These are phyloP conservation scores for Leccinum pachyderme DNA, from an alignment of 1,284 basidiomycete species.

Conservation along the genomic window DNA sequence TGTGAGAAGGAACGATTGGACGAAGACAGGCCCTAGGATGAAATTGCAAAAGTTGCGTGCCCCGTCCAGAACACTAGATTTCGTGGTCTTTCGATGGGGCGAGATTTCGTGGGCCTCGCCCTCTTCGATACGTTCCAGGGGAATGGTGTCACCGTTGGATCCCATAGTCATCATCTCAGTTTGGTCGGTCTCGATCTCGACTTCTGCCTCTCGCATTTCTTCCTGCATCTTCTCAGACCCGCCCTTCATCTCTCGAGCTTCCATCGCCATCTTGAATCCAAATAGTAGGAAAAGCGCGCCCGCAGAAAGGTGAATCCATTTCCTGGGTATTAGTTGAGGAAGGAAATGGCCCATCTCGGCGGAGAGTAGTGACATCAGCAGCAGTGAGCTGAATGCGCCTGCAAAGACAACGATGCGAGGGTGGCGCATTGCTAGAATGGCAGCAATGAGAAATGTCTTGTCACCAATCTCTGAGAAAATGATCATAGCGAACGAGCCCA, in stretches of 20 bases:
- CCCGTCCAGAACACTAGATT: constrained; percentile 48
- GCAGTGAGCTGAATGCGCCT: constrained; percentile 86
- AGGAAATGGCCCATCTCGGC: constrained; percentile 86
- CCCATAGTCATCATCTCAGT: constrained; percentile 38
- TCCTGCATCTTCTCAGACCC: constrained; percentile 84
- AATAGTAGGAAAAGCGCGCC: constrained; percentile 85
- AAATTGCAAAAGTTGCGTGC: constrained; percentile 81
- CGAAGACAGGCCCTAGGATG: constrained; percentile 89
- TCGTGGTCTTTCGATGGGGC: constrained; percentile 8
- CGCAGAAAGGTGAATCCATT: constrained; percentile 77
- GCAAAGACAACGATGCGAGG: constrained; percentile 83
- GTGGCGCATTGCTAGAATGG: constrained; percentile 96
- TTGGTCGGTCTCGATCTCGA: constrained; percentile 80
- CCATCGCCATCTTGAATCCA: constrained; percentile 81
- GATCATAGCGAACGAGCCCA: constrained; percentile 84
- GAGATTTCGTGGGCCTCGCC: constrained; percentile 35
- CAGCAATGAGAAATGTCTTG: constrained; percentile 97
- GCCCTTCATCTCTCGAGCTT: constrained; percentile 73
- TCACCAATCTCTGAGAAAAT: constrained; percentile 92
- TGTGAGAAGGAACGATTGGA: constrained; percentile 92
- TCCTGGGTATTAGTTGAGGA: constrained; percentile 77
- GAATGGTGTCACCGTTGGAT: constrained; percentile 44
- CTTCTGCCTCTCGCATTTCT: constrained; percentile 90
- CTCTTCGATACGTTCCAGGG: constrained; percentile 65
- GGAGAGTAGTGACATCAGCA: constrained; percentile 91